Evolutionary conservation across 495 filamentous ascomycete genomes (phyloP).

Genomic region (Aspergillus diversus): DNA sequence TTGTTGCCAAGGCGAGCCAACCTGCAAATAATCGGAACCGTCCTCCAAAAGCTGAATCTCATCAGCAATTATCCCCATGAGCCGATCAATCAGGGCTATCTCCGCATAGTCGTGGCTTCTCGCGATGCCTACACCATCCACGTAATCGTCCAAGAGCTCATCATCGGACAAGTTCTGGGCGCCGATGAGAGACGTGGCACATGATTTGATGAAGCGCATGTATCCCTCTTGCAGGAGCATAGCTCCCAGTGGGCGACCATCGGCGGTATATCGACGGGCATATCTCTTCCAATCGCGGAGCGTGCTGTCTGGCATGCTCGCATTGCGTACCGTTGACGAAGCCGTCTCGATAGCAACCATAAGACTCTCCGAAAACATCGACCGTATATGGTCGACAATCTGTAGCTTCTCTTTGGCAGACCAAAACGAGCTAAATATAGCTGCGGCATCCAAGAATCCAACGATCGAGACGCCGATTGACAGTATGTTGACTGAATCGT

Average conservation of each 20-base stretch:
- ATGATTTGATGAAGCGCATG: constrained; percentile 79
- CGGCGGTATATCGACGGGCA: constrained; percentile 76
- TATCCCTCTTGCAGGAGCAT: constrained; percentile 87
- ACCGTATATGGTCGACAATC: constrained; percentile 68
- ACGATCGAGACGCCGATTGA: constrained; percentile 79
- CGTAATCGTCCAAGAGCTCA: constrained; percentile 77
- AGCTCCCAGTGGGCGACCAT: constrained; percentile 82
- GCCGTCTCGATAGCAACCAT: constrained; percentile 82
- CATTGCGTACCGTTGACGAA: constrained; percentile 80
- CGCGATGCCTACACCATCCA: constrained; percentile 54
- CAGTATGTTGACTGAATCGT: constrained; percentile 68
- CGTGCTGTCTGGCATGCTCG: constrained; percentile 47
- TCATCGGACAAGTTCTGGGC: constrained; percentile 59
- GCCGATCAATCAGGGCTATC: constrained; percentile 60
- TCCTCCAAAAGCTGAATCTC: constrained; percentile 87
- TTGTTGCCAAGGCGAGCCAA: constrained; percentile 86
- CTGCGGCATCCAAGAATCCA: constrained; percentile 83
- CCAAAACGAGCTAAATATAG: constrained; percentile 80
- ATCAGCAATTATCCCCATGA: constrained; percentile 75
- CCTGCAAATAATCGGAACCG: constrained; percentile 82
- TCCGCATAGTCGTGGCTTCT: constrained; percentile 48
- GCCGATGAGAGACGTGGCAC: constrained; percentile 70
- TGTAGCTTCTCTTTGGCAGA: constrained; percentile 66
- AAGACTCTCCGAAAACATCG: constrained; percentile 79
- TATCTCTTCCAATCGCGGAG: constrained; percentile 81